Evolutionary conservation across 2,329 filamentous ascomycete genomes (phyloP).

Genomic region (Hypoxylon sp.): DNA sequence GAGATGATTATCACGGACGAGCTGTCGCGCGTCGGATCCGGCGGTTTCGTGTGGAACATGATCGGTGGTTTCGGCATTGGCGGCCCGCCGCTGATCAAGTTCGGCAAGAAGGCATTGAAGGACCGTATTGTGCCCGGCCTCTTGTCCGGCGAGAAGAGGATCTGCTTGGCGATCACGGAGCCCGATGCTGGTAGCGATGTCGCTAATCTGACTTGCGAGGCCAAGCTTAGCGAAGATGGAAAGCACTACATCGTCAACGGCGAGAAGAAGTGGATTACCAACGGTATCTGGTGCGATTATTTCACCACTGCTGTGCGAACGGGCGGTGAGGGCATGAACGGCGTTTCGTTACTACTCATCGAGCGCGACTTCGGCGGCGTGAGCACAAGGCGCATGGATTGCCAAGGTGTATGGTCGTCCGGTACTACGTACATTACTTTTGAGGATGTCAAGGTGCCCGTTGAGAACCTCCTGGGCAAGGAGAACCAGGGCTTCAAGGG

Average conservation of each 20-base stretch:
- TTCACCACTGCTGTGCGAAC: constrained; percentile 98
- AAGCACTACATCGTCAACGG: constrained; percentile 99
- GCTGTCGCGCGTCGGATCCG: constrained; percentile 87
- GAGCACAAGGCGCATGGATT: constrained; percentile 95
- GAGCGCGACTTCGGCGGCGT: constrained; percentile 89
- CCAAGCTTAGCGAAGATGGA: constrained; percentile 92
- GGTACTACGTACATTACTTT: constrained; percentile 98
- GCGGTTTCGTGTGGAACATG: constrained; percentile 96
- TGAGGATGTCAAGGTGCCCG: constrained; percentile 98
- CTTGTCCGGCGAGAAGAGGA: constrained; percentile 92
- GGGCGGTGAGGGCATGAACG: constrained; percentile 90
- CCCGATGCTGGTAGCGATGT: constrained; percentile 96
- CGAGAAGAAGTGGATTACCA: constrained; percentile 99
- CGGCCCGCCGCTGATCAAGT: constrained; percentile 91
- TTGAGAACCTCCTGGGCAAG: constrained; percentile 98
- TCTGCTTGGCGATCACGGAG: constrained; percentile 97
- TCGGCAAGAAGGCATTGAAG: constrained; percentile 86
- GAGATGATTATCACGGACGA: constrained; percentile 97
- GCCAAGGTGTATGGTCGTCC: constrained; percentile 95
- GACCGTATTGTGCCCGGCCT: constrained; percentile 92
- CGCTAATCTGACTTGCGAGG: constrained; percentile 94
- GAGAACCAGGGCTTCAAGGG: constrained; percentile 97
- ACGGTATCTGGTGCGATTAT: constrained; percentile 96
- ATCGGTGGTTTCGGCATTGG: constrained; percentile 98
- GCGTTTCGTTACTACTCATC: constrained; percentile 90